Conservation (phyloP, 257 asterid genomes). For the Solanum arcanum region DNA sequence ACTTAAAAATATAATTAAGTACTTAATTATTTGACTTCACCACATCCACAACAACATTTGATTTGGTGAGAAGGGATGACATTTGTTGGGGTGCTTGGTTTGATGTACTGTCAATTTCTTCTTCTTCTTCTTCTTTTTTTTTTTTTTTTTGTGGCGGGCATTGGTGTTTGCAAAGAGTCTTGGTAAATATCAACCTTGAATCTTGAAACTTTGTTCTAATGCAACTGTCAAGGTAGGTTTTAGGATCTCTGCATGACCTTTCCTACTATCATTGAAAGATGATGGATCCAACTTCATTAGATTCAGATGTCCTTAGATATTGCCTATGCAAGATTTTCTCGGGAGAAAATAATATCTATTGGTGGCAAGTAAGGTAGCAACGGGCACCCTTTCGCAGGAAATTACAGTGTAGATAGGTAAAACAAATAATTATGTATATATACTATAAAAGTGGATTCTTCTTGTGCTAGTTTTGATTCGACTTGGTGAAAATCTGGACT, state of each 20-base stretch:
- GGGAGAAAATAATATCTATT: background rate
- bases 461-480: background rate
- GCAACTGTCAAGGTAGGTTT: background rate
- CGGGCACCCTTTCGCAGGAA: background rate
- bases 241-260: background rate
- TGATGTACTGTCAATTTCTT: background rate
- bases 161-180: background rate
- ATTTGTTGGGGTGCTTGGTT: background rate
- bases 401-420: background rate
- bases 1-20: background rate
- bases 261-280: background rate
- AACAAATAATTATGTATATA: background rate
- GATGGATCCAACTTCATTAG: background rate
- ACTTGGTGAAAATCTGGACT: background rate
- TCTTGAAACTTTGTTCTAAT: background rate
- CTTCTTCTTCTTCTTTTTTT: fast-evolving
- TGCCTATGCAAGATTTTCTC: background rate
- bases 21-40: background rate
- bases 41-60: background rate
- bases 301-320: background rate
- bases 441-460: background rate
- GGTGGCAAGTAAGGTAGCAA: background rate
- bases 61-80: background rate
- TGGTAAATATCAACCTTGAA: background rate
- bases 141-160: background rate